phyloP scores from a whole-genome alignment of 768 basidiomycete genomes.

The Boletales sp. region DNA sequence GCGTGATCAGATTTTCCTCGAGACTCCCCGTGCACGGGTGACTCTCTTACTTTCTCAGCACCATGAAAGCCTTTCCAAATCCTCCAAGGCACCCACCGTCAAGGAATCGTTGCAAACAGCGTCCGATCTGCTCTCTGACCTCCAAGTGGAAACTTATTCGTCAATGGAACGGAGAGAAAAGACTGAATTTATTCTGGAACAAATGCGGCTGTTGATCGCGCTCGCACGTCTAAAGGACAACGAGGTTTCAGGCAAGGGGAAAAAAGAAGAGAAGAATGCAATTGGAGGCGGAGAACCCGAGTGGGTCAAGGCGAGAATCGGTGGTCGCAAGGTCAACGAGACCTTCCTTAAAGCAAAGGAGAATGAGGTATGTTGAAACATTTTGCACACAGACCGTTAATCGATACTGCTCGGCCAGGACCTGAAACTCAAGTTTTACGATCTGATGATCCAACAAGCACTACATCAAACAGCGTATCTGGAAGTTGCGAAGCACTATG shows the following conservation, averaged over 20 bases:
- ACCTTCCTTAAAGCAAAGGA: slow-evolving; percentile 85
- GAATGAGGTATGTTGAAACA: slow-evolving; percentile 64
- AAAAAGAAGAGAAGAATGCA: slow-evolving; percentile 47
- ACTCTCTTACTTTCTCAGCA: slow-evolving; percentile 83
- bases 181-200: slow-evolving; percentile 96
- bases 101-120: slow-evolving; percentile 81
- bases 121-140: slow-evolving; percentile 87
- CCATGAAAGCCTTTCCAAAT: slow-evolving; percentile 67
- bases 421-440: slow-evolving; percentile 93
- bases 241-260: slow-evolving; percentile 55
- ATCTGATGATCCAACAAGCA: slow-evolving; percentile 94
- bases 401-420: slow-evolving; percentile 49
- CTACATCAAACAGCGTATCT: slow-evolving; percentile 82
- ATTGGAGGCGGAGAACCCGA: slow-evolving; percentile 77
- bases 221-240: slow-evolving; percentile 75
- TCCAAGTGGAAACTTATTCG: slow-evolving; percentile 98
- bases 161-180: slow-evolving; percentile 98
- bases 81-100: slow-evolving; percentile 33
- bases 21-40: slow-evolving; percentile 92
- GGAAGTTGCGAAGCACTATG: slow-evolving; percentile 91
- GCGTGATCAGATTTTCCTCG: slow-evolving; percentile 78
- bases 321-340: slow-evolving; percentile 91
- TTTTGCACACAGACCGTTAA: slow-evolving; percentile 4
- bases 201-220: slow-evolving; percentile 86
- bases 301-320: slow-evolving; percentile 91